Conservation (phyloP, 768 basidiomycete genomes). For the Hygrophorus russula region DNA sequence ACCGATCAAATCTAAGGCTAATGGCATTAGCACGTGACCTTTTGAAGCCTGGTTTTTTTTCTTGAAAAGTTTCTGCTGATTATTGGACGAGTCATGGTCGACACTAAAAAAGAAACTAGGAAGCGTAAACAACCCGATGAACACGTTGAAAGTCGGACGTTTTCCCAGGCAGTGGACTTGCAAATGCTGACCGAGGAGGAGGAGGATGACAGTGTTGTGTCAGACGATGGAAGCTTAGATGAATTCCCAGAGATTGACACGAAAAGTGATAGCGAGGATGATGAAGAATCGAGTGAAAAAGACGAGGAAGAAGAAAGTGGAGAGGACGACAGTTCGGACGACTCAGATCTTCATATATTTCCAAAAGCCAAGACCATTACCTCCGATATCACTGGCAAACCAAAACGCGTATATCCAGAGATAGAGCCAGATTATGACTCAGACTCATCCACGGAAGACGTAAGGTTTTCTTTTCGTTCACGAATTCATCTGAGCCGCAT, state of each 20-base stretch:
- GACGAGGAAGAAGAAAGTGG: conserved; percentile 21
- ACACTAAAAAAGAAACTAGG: conserved; percentile 24
- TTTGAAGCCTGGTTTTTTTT: background rate
- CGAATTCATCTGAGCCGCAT: conserved; percentile 7
- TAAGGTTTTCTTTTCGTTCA: conserved; percentile 25
- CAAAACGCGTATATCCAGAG: conserved; percentile 74
- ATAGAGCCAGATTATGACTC: conserved; percentile 89
- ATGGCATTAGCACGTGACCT: background rate
- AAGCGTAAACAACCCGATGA: conserved; percentile 54
- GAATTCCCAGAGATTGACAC: conserved; percentile 63
- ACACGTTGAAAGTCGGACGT: conserved; percentile 14
- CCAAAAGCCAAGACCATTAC: conserved; percentile 59
- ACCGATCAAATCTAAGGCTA: background rate
- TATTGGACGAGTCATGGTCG: conserved; percentile 20
- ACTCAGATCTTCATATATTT: conserved; percentile 39
- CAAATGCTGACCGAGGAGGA: conserved; percentile 76
- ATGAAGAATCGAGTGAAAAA: conserved; percentile 27
- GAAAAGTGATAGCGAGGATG: conserved; percentile 35
- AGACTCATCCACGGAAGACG: conserved; percentile 88
- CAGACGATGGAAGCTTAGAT: conserved; percentile 52
- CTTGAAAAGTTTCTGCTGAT: no score
- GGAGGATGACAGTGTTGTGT: conserved; percentile 29
- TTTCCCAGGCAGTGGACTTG: conserved; percentile 28
- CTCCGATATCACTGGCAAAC: conserved; percentile 77
- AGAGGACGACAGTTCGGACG: conserved; percentile 28